Base-by-base conservation (phyloP, 306 rosid genomes). In the Cicer pinnatifidum region DNA sequence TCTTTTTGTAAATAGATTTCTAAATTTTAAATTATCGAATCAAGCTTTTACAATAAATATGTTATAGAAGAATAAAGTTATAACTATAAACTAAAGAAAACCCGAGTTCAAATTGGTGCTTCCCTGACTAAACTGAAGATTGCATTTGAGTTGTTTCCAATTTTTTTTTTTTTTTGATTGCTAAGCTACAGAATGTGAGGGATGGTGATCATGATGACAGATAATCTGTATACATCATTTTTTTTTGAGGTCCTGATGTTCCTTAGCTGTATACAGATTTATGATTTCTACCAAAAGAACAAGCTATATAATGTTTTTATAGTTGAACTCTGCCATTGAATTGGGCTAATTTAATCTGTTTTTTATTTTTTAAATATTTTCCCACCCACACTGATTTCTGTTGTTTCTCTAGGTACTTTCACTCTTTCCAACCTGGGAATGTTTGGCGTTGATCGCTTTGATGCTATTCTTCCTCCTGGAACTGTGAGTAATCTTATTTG, bases 381-480 rank as follows among this genome's bases (percentile, higher is more conserved):
- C 17, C 7, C 12, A 19, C 3, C 59, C 45, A 67, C 23, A 3
- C 59, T 83, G 44, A 16, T 57, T 79, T 37, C 10, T 67, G 59
- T 72, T 37, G 71, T 72, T 72, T 62, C 60, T 80, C 46, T 66
- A 94, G 98, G 98, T 67, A 91, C 98, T 28, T 94, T 94, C 83
- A 91, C 96, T 73, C 88, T 94, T 59, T 91, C 97, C 28, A 94
- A 94, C 84, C 92, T 94, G 48, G 98, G 98, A 57, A 94, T 94
- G 98, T 94, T 91, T 71, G 98, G 97, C 0, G 98, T 94, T 70
- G 98, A 94, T 84, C 95, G 92, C 64, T 94, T 94, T 61, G 98
- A 91, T 83, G 98, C 98, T 47, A 91, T 94, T 83, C 89, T 94
- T 62, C 98, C 98, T 8, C 97, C 96, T 69, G 97, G 98, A 84